A percentile compares a stretch with the other conserved stretches of the same genome.
Conservation (phyloP, 2,329 filamentous ascomycete species). For the Cordyceps militaris region DNA sequence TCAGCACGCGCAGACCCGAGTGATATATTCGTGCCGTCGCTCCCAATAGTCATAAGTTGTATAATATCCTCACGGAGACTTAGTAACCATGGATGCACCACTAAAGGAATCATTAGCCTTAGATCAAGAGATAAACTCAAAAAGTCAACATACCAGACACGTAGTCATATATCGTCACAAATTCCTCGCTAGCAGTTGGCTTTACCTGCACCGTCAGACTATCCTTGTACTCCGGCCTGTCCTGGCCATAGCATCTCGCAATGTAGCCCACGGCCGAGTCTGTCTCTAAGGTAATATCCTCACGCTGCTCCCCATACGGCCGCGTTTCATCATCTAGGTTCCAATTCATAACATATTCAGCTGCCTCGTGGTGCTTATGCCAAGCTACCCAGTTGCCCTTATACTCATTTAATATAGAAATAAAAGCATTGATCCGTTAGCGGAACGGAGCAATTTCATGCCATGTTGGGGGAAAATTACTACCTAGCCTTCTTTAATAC, state of each 20-base stretch:
- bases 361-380: conserved; percentile 17
- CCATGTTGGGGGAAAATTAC: too few species aligned
- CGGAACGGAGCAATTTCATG: conserved; percentile 21
- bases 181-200: conserved; percentile 16
- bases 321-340: conserved; percentile 17
- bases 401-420: conserved; percentile 18
- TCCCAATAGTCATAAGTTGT: not conserved
- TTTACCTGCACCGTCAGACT: conserved; percentile 19
- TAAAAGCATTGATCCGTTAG: conserved; percentile 20
- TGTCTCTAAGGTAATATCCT: conserved; percentile 19
- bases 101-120: not conserved
- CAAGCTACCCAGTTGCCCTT: conserved; percentile 18
- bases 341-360: conserved; percentile 18
- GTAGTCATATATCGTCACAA: conserved; percentile 21
- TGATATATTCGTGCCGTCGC: conserved; percentile 1
- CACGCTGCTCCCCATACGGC: conserved; percentile 14
- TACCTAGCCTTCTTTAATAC: too few species aligned
- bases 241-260: conserved; percentile 21
- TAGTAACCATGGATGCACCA: conserved; percentile 12
- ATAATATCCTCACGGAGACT: conserved; percentile 9
- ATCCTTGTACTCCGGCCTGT: conserved; percentile 18
- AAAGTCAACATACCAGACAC: not conserved
- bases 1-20: not conserved
- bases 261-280: conserved; percentile 21
- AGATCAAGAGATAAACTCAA: not conserved